Conservation (phyloP, 2,329 filamentous ascomycete genomes). For the Colletotrichum melonis region DNA sequence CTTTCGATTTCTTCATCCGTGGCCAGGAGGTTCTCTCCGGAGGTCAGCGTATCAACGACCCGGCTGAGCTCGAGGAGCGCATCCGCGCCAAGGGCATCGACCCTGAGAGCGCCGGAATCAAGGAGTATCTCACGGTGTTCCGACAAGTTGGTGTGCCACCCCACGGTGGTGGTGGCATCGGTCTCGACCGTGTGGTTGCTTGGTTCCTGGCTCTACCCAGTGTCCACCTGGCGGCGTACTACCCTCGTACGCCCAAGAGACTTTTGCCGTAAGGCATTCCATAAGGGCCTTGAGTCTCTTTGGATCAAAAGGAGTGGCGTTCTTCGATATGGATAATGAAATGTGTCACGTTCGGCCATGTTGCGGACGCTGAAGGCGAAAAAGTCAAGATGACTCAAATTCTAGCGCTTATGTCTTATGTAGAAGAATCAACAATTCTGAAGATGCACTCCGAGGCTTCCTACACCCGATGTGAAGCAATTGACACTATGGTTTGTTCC, state of each 20-base stretch:
- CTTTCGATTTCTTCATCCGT: constrained; percentile 88
- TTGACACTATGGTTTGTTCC: neutral
- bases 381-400: neutral
- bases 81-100: constrained; percentile 86
- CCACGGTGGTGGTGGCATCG: constrained; percentile 90
- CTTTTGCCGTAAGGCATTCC: constrained; percentile 57
- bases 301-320: neutral
- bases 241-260: constrained; percentile 71
- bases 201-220: constrained; percentile 70
- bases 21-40: constrained; percentile 94
- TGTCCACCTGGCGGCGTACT: constrained; percentile 68
- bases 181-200: constrained; percentile 85
- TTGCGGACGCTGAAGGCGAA: neutral
- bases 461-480: neutral
- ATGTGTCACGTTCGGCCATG: neutral
- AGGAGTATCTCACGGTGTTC: constrained; percentile 91
- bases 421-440: neutral
- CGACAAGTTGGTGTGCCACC: constrained; percentile 84
- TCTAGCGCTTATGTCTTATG: neutral
- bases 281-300: neutral
- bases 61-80: constrained; percentile 79
- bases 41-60: constrained; percentile 41
- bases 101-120: constrained; percentile 78
- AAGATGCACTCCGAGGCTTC: neutral
- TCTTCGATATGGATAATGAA: neutral